These are phyloP conservation scores for Solanum bulbocastanum DNA, from an alignment of 257 asterid species.

Conservation along the genomic window DNA sequence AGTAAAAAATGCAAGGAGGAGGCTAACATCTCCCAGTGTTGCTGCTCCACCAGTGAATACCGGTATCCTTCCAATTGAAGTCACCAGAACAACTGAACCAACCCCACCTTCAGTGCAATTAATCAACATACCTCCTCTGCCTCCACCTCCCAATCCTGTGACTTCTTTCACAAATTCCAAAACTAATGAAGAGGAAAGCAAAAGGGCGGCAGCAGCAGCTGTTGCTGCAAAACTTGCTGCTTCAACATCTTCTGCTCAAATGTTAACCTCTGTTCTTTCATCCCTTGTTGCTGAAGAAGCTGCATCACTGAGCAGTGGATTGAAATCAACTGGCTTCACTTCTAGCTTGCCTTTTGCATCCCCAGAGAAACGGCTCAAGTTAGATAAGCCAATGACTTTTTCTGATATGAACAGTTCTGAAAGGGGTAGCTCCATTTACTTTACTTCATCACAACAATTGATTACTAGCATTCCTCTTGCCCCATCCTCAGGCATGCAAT, in stretches of 20 bases:
- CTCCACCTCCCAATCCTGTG: conserved; percentile 24
- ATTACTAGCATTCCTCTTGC: conserved; percentile 31
- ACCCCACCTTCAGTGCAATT: conserved; percentile 23
- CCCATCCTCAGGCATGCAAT: conserved; percentile 19
- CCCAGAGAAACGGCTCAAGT: conserved; percentile 55
- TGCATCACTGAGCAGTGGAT: conserved; percentile 58
- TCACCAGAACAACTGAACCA: conserved; percentile 14
- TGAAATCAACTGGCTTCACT: conserved; percentile 24
- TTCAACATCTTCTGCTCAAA: conserved; percentile 84
- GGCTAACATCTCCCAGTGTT: conserved; percentile 26
- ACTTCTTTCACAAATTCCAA: conserved; percentile 31
- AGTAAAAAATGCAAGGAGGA: conserved; percentile 34
- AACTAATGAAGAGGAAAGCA: conserved; percentile 56
- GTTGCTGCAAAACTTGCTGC: conserved; percentile 91
- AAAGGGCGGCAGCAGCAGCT: conserved; percentile 80
- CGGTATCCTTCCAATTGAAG: conserved; percentile 16
- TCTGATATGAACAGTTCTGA: conserved; percentile 37
- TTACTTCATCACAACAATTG: conserved; percentile 32
- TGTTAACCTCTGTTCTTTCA: conserved; percentile 82
- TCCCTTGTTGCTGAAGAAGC: conserved; percentile 92
- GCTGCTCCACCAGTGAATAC: conserved; percentile 12
- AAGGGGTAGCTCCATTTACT: conserved; percentile 34
- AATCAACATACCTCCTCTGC: conserved; percentile 14
- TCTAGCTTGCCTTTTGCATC: conserved; percentile 26
- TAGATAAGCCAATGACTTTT: conserved; percentile 37